Evolutionary conservation across 2,329 filamentous ascomycete species (phyloP).

Genomic region (Penicillium sp.): DNA sequence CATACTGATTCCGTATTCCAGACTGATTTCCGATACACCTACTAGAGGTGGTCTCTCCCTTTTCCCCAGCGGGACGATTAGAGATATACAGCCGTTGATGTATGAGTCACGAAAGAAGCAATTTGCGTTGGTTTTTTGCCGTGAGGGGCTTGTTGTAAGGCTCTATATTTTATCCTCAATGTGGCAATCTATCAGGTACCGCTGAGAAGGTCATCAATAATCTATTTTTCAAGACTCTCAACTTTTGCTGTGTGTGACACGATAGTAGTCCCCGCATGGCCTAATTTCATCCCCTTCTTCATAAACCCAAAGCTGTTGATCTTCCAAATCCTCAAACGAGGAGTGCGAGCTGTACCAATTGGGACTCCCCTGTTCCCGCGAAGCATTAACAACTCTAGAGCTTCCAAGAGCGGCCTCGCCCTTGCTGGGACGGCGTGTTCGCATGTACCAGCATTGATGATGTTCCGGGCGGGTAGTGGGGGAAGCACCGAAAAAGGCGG

Average conservation of each 20-base stretch:
- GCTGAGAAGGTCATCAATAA: background rate
- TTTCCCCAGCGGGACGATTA: background rate
- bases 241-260: slow-evolving; percentile 6
- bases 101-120: background rate
- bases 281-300: background rate
- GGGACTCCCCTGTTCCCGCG: background rate
- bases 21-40: slow-evolving; percentile 42
- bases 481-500: background rate
- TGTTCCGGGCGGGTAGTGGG: slow-evolving; percentile 1
- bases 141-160: background rate
- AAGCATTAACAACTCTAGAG: background rate
- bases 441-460: slow-evolving; percentile 19
- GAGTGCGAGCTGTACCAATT: slow-evolving; percentile 2
- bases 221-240: slow-evolving; percentile 5
- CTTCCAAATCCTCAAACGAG: slow-evolving; percentile 24
- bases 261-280: slow-evolving; percentile 1
- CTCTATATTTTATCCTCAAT: background rate
- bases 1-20: slow-evolving; percentile 14
- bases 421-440: background rate
- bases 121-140: background rate
- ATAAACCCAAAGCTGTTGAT: slow-evolving; percentile 17
- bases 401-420: background rate
- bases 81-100: slow-evolving; percentile 2
- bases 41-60: slow-evolving; percentile 19
- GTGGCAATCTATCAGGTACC: background rate